Base-by-base conservation (phyloP, 805 yeast species). In the Yamadazyma ubonensis region DNA sequence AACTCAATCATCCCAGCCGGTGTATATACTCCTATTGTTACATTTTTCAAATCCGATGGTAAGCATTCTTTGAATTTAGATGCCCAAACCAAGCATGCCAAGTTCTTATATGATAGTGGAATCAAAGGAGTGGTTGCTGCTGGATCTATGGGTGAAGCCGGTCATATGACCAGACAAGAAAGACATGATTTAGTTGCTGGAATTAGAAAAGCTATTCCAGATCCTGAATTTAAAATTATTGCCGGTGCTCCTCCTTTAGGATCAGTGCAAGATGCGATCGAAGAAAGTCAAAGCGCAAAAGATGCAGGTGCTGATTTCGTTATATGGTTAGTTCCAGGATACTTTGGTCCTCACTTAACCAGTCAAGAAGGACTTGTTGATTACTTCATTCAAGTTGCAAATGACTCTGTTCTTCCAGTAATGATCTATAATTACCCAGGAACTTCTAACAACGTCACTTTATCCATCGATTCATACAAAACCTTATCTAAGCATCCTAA, bases 81-180 rank as follows among this genome's bases (percentile, higher is more conserved):
- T 1, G 50, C 67, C 22, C 67, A 61, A 43, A 50, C 51, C 20
- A 44, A 45, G 23, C 70, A 65, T 34, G 63, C 65, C 10, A 52
- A 53, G 35, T 43, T 52, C 36, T 43, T 62, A 36, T 48, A 58
- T 29, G 41, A 39, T 5, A 48, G 45, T 22, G 70, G 70, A 6
- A 57, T 67, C 20, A 47, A 49, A n/a, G 67, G 69, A 16, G 45
- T 65, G 18, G 67, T 65, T 10, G 55, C 63, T 8, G 50, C 67
- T 7, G 72, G 72, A 1, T 64, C 70, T 4, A 64, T 65, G 59
- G 72, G 72, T 8, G 72, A 67, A 45, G 58, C 66, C 14, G 48
- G 55, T 11, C 67, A 65, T 41, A 47, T 65, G 37, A 57, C 61
- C 4, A 39, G 52, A 19, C 46, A 52, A 11, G 72, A 67, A 43